phyloP scores from a whole-genome alignment of 2,329 filamentous ascomycete genomes.

The Atkinsonella hypoxylon region DNA sequence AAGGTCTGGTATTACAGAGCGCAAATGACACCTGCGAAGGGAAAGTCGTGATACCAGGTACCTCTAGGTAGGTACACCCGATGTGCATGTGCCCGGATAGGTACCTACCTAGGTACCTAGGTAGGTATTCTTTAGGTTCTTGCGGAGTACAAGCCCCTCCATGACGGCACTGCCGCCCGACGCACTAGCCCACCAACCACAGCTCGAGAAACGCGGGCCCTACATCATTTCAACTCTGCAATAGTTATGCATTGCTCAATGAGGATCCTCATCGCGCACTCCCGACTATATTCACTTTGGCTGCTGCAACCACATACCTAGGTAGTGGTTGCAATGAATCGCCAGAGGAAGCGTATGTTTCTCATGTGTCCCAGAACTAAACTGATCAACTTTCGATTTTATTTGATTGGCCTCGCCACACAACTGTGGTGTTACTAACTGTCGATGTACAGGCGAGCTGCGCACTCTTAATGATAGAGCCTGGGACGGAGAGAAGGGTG shows the following conservation, averaged over 20 bases:
- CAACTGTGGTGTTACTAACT: slow-evolving; percentile 8
- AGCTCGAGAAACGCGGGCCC: neutral
- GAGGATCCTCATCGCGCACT: neutral
- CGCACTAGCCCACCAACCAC: neutral
- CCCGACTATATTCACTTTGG: neutral
- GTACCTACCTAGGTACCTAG: too few species aligned
- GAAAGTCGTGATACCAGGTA: too few species aligned
- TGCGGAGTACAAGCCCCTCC: neutral
- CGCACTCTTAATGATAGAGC: slow-evolving; percentile 76
- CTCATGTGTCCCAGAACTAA: neutral
- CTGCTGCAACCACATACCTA: neutral
- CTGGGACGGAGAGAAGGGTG: slow-evolving; percentile 84
- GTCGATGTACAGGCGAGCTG: slow-evolving; percentile 59
- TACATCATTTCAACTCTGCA: neutral
- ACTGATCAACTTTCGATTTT: neutral
- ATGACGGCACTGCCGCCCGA: neutral
- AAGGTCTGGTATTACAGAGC: too few species aligned
- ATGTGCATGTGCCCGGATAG: too few species aligned
- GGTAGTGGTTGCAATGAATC: slow-evolving; percentile 6
- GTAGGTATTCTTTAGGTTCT: neutral
- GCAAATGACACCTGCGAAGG: neutral
- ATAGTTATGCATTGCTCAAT: slow-evolving; percentile 9
- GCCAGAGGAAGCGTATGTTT: slow-evolving; percentile 6
- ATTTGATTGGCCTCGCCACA: neutral
- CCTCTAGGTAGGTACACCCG: too few species aligned